Percentiles rank a stretch among this genome's conserved stretches.
phyloP scores from a whole-genome alignment of 371 early-diverging fungal genomes.

The Zopfochytrium polystomum region DNA sequence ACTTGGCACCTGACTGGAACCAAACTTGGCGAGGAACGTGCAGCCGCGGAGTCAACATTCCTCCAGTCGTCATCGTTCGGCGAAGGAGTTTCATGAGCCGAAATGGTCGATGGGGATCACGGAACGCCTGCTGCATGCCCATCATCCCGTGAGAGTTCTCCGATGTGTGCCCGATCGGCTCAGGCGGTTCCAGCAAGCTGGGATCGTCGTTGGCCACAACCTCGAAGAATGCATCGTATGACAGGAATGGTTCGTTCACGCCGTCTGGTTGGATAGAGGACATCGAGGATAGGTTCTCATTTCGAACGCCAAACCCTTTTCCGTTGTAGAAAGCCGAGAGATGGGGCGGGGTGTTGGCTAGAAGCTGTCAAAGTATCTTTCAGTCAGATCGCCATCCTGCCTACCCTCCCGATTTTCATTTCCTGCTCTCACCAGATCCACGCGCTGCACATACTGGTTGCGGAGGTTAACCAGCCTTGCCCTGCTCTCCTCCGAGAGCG shows the following conservation, averaged over 20 bases:
- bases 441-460: conserved; percentile 26
- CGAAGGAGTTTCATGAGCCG: conserved; percentile 47
- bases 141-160: too few relatives aligned
- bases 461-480: conserved; percentile 25
- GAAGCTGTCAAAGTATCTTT: conserved; percentile 8
- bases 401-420: too few relatives aligned
- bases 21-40: conserved; percentile 61
- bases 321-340: conserved; percentile 18
- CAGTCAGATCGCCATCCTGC: neutral
- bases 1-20: conserved; percentile 52
- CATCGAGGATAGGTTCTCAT: neutral
- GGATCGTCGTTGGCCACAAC: conserved; percentile 15
- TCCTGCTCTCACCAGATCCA: conserved; percentile 13
- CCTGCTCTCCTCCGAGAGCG: neutral
- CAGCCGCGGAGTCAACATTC: conserved; percentile 52
- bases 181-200: conserved; percentile 6
- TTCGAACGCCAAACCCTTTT: conserved; percentile 10
- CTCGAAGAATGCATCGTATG: conserved; percentile 20
- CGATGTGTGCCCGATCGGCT: conserved; percentile 9
- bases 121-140: too few relatives aligned
- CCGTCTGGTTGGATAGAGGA: neutral
- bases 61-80: conserved; percentile 52
- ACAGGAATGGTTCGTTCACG: conserved; percentile 1
- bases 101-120: conserved; percentile 15
- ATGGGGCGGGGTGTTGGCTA: conserved; percentile 13